These are phyloP conservation scores for Drechslera avenae DNA, from an alignment of 2,329 filamentous ascomycete species.

Conservation along the genomic window DNA sequence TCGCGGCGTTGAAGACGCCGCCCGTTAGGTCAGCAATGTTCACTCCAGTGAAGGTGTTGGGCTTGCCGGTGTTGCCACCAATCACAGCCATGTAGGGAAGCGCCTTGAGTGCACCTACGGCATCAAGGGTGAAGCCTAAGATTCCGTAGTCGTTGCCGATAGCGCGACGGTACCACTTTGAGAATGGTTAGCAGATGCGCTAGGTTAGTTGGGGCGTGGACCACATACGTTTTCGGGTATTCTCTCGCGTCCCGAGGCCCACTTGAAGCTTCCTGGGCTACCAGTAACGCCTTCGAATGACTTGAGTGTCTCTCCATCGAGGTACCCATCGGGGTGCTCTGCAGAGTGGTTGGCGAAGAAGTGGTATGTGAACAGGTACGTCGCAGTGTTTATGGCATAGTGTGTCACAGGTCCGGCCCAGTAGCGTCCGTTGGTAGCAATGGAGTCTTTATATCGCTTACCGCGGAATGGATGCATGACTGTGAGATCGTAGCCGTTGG, in stretches of 20 bases:
- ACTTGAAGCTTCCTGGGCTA: constrained; percentile 24
- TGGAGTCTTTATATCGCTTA: constrained; percentile 26
- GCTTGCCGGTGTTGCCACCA: constrained; percentile 28
- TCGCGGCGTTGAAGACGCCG: constrained; percentile 21
- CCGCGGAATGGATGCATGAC: constrained; percentile 17
- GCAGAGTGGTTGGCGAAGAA: constrained; percentile 30
- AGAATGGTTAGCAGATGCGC: constrained; percentile 11
- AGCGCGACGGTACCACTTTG: constrained; percentile 15
- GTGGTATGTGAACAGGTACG: constrained; percentile 12
- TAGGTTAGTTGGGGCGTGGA: background rate
- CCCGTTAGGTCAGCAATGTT: constrained; percentile 25
- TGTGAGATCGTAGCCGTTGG: constrained; percentile 2
- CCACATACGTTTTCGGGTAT: constrained; percentile 29
- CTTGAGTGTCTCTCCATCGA: constrained; percentile 25
- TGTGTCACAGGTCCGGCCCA: constrained; percentile 23
- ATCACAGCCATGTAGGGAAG: constrained; percentile 17
- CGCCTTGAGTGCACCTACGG: constrained; percentile 19
- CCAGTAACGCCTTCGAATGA: constrained; percentile 27
- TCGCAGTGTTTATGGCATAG: constrained; percentile 22
- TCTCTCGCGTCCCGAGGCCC: constrained; percentile 23
- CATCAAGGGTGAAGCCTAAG: background rate
- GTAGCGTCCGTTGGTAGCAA: constrained; percentile 20
- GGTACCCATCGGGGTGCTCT: constrained; percentile 26
- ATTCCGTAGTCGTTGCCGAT: constrained; percentile 18
- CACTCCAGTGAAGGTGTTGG: constrained; percentile 25